Evolutionary conservation across 108 stramenopile species (phyloP), one percentile per base, ranked within the genome.

Genomic region (Discostella pseudostelligera): DNA sequence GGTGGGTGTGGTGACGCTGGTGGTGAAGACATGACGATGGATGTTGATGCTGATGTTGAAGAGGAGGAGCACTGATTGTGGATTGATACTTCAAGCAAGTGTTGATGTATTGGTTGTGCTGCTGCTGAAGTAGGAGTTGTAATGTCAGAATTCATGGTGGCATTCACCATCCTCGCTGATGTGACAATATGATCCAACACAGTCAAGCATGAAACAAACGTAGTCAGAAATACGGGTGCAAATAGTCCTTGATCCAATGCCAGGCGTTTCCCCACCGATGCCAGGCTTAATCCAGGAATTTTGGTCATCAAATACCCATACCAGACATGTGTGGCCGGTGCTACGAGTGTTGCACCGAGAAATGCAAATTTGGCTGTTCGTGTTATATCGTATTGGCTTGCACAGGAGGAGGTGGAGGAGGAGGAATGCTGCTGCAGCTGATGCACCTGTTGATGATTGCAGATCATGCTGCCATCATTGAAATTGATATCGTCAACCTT

Each of bases 291-390:
- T 40, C 88, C 89, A 0, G 93, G 93, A 29, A 91, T 69, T 1
- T 40, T 54, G 3, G 62, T 70, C 81, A 80, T 84, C 37, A 85
- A 59, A 42, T 73, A 54, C 0, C 67, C 71, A 50, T 91, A 94
- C 93, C 93, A 94, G 4, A 77, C 28, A 62, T 90, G 88, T 48
- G 85, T 80, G 20, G 81, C 58, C n/a, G 93, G 93, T 37, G 87
- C 93, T n/a, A 94, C 88, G 56, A 87, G 80, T 45, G 85, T 65
- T 29, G 71, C 56, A 10, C 93, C 93, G 12, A 91, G 51, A 0
- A 86, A 28, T 3, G 79, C 45, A 64, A 94, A 94, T 26, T 87
- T 74, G 13, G 59, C 56, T 10, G 85, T 87, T 40, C 93, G 76
- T 24, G 14, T 40, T 74, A 61, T 69, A 69, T 93, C 86, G 55